Percentiles rank a stretch among this genome's conserved stretches.
Conservation (phyloP, 768 basidiomycete species). For the Mycena galopus region DNA sequence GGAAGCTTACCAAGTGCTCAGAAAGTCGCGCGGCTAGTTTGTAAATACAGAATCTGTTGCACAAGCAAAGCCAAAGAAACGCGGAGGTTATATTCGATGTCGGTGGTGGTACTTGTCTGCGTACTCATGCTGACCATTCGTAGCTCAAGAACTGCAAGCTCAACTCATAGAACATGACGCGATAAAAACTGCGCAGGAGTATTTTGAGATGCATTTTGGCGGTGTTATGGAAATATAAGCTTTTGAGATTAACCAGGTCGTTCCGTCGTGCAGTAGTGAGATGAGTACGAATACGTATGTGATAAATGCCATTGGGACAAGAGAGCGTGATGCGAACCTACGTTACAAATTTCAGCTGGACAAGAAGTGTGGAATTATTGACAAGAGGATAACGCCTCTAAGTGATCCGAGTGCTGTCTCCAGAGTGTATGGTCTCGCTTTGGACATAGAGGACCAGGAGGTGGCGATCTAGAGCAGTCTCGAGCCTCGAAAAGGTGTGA, state of each 20-base stretch:
- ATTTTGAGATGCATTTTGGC: background rate
- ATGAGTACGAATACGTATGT: background rate
- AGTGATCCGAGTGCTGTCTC: no score
- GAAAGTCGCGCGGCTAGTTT: no score
- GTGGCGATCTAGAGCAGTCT: no score
- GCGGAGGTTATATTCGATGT: background rate
- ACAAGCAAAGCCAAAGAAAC: conserved; percentile 1
- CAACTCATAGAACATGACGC: background rate
- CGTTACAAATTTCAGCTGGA: no score
- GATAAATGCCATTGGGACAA: no score
- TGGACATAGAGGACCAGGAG: no score
- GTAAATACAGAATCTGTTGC: background rate
- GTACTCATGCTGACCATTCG: background rate
- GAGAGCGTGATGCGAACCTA: no score
- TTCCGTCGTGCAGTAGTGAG: background rate
- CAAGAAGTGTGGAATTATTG: no score
- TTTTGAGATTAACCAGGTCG: background rate
- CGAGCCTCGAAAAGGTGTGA: no score
- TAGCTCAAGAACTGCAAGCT: background rate
- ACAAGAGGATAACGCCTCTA: no score
- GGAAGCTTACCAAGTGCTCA: no score
- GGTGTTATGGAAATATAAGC: background rate
- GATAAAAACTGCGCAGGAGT: conserved; percentile 1
- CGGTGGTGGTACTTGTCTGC: background rate
- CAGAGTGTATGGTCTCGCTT: no score